Evolutionary conservation across 257 asterid genomes (phyloP).

Genomic region (Marsdenia floribunda): DNA sequence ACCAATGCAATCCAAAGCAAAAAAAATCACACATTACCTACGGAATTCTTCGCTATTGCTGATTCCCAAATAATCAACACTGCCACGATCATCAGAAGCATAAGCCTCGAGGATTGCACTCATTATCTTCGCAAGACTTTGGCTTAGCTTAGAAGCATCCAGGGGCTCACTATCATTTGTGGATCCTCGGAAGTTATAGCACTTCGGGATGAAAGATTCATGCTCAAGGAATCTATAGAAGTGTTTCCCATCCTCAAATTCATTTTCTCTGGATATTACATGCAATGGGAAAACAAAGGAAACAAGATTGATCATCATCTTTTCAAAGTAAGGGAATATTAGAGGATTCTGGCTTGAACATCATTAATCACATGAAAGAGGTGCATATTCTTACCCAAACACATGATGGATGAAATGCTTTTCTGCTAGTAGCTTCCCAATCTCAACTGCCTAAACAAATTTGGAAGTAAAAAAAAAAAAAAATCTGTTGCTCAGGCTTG

Average conservation of each 20-base stretch:
- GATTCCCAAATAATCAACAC: conserved; percentile 65
- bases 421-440: conserved; percentile 69
- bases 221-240: conserved; percentile 87
- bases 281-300: no score
- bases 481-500: background rate
- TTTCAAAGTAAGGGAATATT: background rate
- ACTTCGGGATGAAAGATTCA: conserved; percentile 72
- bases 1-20: background rate
- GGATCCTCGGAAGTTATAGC: conserved; percentile 72
- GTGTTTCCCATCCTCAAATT: conserved; percentile 82
- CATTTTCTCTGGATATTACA: conserved; percentile 52
- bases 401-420: conserved; percentile 85
- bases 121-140: conserved; percentile 61
- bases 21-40: conserved; percentile 36
- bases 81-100: conserved; percentile 59
- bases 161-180: conserved; percentile 63
- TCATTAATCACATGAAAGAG: background rate
- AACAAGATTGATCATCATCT: background rate
- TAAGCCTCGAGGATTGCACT: conserved; percentile 79
- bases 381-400: conserved; percentile 54
- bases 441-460: conserved; percentile 56
- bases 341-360: background rate
- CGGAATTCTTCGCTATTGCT: conserved; percentile 97
- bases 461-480: background rate
- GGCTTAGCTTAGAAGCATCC: conserved; percentile 45